A percentile compares a stretch with the other conserved stretches of the same genome.
Evolutionary conservation across 2,329 filamentous ascomycete genomes (phyloP).

Genomic region (Neofusicoccum kwambonambiense): DNA sequence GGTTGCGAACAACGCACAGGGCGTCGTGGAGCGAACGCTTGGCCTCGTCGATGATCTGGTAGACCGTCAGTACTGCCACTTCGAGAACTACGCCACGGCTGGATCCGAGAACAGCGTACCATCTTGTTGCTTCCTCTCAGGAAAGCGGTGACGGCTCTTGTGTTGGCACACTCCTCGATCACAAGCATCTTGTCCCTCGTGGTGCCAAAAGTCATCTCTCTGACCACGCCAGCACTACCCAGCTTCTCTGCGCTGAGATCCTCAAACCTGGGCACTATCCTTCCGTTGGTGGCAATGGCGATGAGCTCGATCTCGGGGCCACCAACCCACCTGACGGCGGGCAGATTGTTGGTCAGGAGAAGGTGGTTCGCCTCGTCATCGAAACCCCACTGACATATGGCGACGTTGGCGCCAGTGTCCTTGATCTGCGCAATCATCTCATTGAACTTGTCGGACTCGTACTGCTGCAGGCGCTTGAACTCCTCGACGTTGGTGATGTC

Average conservation of each 20-base stretch:
- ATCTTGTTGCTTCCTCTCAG: conserved; percentile 99
- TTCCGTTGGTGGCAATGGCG: conserved; percentile 95
- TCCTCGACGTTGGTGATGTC: conserved; percentile 97
- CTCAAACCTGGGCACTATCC: conserved; percentile 96
- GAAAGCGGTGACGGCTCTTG: conserved; percentile 91
- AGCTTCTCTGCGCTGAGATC: conserved; percentile 90
- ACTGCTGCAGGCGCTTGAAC: conserved; percentile 95
- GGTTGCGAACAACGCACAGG: conserved; percentile 93
- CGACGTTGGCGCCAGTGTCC: conserved; percentile 92
- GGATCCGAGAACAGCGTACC: conserved; percentile 56
- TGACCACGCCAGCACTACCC: conserved; percentile 81
- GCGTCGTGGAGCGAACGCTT: conserved; percentile 97
- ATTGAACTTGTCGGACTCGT: conserved; percentile 93
- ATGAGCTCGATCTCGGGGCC: conserved; percentile 98
- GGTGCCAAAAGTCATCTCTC: conserved; percentile 95
- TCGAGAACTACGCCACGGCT: neutral
- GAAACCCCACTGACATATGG: conserved; percentile 99
- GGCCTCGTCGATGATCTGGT: conserved; percentile 94
- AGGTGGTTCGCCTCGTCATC: conserved; percentile 99
- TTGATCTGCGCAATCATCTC: conserved; percentile 99
- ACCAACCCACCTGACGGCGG: conserved; percentile 95
- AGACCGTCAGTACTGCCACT: neutral
- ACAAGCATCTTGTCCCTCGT: conserved; percentile 99
- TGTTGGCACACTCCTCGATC: conserved; percentile 99
- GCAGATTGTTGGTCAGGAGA: conserved; percentile 90